Base-by-base conservation (phyloP, 2,329 filamentous ascomycete species). In the Chrysoporthe deuterocubensis region DNA sequence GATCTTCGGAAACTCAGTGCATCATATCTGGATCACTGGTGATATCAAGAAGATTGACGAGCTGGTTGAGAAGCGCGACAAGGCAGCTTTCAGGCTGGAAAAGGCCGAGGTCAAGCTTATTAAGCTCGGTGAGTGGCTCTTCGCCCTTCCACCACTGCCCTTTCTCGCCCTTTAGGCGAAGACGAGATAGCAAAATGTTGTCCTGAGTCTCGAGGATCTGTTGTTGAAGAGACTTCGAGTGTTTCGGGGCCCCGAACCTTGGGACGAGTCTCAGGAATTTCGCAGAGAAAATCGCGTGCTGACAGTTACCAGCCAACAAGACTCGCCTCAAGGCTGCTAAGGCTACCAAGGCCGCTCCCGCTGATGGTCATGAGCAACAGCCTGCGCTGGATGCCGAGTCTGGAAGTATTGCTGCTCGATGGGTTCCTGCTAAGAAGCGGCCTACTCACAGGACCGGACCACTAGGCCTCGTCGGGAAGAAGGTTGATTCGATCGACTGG, bases 401-500 rank as follows among this genome's bases (percentile, higher is more conserved):
- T 67, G 91, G 91, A 71, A 85, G 85, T 67, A 81, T 93, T 48
- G 92, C 92, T 14, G 88, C 89, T 16, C 90, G 89, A 71, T 97
- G 92, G 89, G 82, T 97, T 50, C 84, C 89, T 18, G 81, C 83
- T 11, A 90, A 92, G 78, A 85, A 93, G 73, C 87, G 94, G 56
- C 94, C 94, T 1, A 89, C 90, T 1, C 94, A 97, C 76, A 86
- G 86, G 64, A 81, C 90, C 66, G 92, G 91, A 76, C 83, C 85
- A 6, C 78, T 96, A 32, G 87, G 86, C 18, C 83, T 92, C 59
- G 86, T 94, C 72, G 92, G 94, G 72, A 90, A 93, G 76, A 96
- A 97, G 78, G 94, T 97, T 18, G 96, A 99, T 80, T 96, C 94
- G 0, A 97, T 99, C 78, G 89, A 95, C 70, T 97, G 92, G 91